Evolutionary conservation across 306 rosid genomes (phyloP).

Genomic region (Morella rubra): DNA sequence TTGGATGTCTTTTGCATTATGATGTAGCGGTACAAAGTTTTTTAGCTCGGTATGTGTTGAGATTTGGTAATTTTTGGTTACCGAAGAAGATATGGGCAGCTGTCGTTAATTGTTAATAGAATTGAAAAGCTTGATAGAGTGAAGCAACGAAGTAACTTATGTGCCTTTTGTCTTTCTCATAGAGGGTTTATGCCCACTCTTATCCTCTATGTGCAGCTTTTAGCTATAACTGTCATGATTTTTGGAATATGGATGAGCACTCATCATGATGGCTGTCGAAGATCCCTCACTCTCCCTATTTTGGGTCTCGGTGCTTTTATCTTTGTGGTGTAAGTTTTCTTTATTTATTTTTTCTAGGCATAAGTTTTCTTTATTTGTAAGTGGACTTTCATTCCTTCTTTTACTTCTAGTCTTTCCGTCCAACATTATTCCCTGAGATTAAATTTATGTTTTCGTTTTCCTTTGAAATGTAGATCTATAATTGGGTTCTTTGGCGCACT

Average conservation of each 20-base stretch:
- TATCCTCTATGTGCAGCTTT: slow-evolving; percentile 50
- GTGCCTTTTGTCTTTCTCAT: neutral
- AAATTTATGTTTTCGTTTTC: slow-evolving; percentile 19
- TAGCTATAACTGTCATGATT: slow-evolving; percentile 64
- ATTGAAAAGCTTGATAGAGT: neutral
- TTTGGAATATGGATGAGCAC: slow-evolving; percentile 94
- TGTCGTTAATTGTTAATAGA: slow-evolving; percentile 3
- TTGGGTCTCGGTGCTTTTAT: slow-evolving; percentile 77
- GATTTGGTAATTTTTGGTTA: neutral
- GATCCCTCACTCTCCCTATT: slow-evolving; percentile 81
- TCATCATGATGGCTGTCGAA: slow-evolving; percentile 79
- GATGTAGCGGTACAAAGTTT: neutral
- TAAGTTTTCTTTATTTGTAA: neutral
- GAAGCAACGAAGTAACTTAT: slow-evolving; percentile 1
- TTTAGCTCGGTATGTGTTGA: neutral
- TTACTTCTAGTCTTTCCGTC: neutral
- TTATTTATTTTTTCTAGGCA: too few species aligned
- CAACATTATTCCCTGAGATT: slow-evolving; percentile 2
- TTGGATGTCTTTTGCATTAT: neutral
- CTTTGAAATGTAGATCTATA: slow-evolving; percentile 60
- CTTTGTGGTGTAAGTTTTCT: slow-evolving; percentile 60
- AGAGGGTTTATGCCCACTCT: slow-evolving; percentile 9
- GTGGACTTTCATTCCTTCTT: slow-evolving; percentile 14
- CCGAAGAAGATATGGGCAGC: neutral
- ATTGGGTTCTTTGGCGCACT: slow-evolving; percentile 89